Evolutionary conservation across 352 stramenopile species (phyloP).

Genomic region (Pythium phragmiticola): DNA sequence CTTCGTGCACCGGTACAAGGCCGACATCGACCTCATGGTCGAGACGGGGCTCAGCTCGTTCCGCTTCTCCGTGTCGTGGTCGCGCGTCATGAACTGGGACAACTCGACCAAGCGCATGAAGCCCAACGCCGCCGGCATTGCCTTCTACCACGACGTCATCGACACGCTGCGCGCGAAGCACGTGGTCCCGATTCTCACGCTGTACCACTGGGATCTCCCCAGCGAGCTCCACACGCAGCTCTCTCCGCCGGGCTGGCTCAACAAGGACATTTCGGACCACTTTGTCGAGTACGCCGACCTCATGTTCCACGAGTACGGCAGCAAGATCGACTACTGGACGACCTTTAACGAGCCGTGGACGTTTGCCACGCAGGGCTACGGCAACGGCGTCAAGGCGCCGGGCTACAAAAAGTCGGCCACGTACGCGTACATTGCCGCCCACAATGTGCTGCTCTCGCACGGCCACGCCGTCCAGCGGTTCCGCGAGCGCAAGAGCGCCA

Average conservation of each 20-base stretch:
- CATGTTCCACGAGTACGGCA: constrained; percentile 90
- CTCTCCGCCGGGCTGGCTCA: constrained; percentile 65
- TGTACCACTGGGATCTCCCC: constrained; percentile 98
- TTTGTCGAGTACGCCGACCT: constrained; percentile 89
- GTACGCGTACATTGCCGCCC: constrained; percentile 56
- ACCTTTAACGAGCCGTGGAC: constrained; percentile 95
- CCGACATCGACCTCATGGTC: constrained; percentile 94
- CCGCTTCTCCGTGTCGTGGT: constrained; percentile 93
- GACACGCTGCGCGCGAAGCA: constrained; percentile 69
- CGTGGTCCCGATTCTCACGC: constrained; percentile 88
- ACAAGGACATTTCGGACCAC: constrained; percentile 29
- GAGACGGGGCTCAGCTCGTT: constrained; percentile 90
- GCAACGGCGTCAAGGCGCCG: constrained; percentile 50
- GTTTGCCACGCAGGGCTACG: constrained; percentile 86
- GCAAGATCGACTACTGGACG: constrained; percentile 92
- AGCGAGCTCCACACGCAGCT: constrained; percentile 81
- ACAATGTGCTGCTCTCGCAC: constrained; percentile 93
- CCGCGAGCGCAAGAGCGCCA: constrained; percentile 53
- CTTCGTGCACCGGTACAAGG: constrained; percentile 88
- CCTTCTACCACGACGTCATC: constrained; percentile 93
- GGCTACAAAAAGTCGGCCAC: constrained; percentile 36
- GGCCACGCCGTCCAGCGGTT: constrained; percentile 83
- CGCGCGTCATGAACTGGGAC: constrained; percentile 87
- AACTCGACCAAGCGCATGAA: constrained; percentile 42
- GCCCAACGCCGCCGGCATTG: constrained; percentile 84